Evolutionary conservation across 1,139 yeast genomes (phyloP), one percentile per base, ranked within the genome.

Genomic region (Diutina sp.): DNA sequence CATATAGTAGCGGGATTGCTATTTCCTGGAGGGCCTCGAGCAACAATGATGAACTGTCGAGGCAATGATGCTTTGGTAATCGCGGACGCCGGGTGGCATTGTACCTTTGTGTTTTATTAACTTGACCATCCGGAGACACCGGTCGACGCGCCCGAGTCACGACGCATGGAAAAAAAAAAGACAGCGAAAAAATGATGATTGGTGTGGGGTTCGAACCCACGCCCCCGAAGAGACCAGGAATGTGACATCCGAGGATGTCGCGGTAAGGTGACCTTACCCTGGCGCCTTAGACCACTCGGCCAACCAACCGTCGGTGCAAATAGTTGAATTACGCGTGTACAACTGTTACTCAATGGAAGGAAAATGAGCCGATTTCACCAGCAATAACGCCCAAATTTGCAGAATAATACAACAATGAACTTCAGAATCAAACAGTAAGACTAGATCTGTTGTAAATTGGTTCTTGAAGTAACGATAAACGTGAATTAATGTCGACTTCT

Each of bases 231-330:
- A 30, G 51, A 47, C 51, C 51, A 47, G 51, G 51, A 47, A 47
- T 47, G 35, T n/a, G 25, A 14, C 51, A 28, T 47, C 35, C 51
- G 51, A 29, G 14, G 51, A n/a, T 47, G n/a, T 35, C 41, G n/a
- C 41, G 30, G 51, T 47, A 47, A 47, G 51, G 35, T 47, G 51
- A 47, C 51, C 51, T 47, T 47, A 47, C 51, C 51, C 51, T 47
- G 51, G 51, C 51, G 51, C 51, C 51, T 47, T 47, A 47, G 46
- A 47, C 51, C 51, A 47, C 51, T 47, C 51, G 51, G 51, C 51
- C 51, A 47, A 47, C 29, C 51, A 47, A 47, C 51, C 51, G 14
- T 25, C 29, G n/a, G 41, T 35, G 41, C 41, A 12, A 35, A 35
- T 11, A 11, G 14, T 8, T 35, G 41, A 35, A 11, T 35, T 35